phyloP scores from a whole-genome alignment of 106 monocot species.

The Apostasia ramifera region DNA sequence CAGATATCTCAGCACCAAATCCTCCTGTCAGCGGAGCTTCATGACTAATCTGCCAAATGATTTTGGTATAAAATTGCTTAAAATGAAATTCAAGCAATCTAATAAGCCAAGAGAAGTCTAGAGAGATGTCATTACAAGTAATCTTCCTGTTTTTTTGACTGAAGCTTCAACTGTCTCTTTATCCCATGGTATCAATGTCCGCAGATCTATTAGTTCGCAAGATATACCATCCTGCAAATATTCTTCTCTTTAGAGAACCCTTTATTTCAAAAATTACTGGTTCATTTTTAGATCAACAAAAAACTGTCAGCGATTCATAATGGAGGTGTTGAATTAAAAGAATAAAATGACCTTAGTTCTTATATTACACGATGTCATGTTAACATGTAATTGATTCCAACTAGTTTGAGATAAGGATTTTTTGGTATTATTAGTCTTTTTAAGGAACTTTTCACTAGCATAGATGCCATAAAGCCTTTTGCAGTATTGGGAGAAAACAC shows the following conservation, averaged over 20 bases:
- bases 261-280: not conserved
- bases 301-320: too few species aligned
- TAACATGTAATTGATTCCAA: too few species aligned
- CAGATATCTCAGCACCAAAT: slow-evolving; percentile 93
- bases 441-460: too few species aligned
- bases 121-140: slow-evolving; percentile 44
- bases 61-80: not conserved
- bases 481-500: not conserved
- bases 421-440: too few species aligned
- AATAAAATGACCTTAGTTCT: too few species aligned
- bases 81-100: not conserved
- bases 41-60: slow-evolving; percentile 76
- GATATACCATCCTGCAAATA: slow-evolving; percentile 81
- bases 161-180: slow-evolving; percentile 89
- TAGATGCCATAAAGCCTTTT: too few species aligned
- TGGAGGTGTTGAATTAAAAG: too few species aligned
- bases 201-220: slow-evolving; percentile 88
- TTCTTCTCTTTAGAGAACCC: not conserved
- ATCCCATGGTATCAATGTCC: slow-evolving; percentile 93
- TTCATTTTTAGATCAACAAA: too few species aligned
- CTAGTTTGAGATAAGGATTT: too few species aligned
- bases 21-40: slow-evolving; percentile 97
- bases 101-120: not conserved
- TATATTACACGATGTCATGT: too few species aligned
- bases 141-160: slow-evolving; percentile 80